Conservation (phyloP, 1,139 yeast genomes). For the Yamadazyma diddensiae region DNA sequence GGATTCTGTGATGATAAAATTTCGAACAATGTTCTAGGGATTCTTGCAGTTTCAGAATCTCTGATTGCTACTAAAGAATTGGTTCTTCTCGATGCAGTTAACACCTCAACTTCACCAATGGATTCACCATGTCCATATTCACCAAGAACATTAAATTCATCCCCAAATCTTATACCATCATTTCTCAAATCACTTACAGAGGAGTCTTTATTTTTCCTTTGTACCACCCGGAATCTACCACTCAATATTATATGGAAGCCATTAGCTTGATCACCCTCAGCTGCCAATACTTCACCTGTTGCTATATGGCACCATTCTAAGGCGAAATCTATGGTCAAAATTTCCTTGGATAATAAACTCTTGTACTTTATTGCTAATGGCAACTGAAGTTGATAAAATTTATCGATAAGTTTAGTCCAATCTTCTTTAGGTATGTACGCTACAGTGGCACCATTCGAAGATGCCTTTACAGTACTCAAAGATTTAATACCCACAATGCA, state of each 20-base stretch:
- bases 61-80: constrained; percentile 82
- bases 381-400: constrained; percentile 70
- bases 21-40: constrained; percentile 87
- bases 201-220: constrained; percentile 10
- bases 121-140: constrained; percentile 95
- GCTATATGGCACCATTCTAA: constrained; percentile 91
- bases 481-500: constrained; percentile 79
- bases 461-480: constrained; percentile 61
- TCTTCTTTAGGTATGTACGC: constrained; percentile 68
- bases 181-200: constrained; percentile 11
- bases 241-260: constrained; percentile 89
- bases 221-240: constrained; percentile 77
- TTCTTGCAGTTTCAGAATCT: constrained; percentile 90
- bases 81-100: constrained; percentile 76
- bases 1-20: constrained; percentile 82
- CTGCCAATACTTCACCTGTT: constrained; percentile 77
- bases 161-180: constrained; percentile 22
- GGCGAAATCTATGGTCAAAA: constrained; percentile 82
- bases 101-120: constrained; percentile 91
- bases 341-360: constrained; percentile 59
- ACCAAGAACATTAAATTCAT: constrained; percentile 47
- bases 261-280: constrained; percentile 85
- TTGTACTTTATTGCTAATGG: constrained; percentile 75
- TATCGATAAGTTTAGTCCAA: constrained; percentile 67
- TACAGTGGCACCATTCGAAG: constrained; percentile 58